A percentile compares a stretch with the other conserved stretches of the same genome.
Conservation (phyloP, 192 early-diverging fungal genomes). For the Backusella australiensis region DNA sequence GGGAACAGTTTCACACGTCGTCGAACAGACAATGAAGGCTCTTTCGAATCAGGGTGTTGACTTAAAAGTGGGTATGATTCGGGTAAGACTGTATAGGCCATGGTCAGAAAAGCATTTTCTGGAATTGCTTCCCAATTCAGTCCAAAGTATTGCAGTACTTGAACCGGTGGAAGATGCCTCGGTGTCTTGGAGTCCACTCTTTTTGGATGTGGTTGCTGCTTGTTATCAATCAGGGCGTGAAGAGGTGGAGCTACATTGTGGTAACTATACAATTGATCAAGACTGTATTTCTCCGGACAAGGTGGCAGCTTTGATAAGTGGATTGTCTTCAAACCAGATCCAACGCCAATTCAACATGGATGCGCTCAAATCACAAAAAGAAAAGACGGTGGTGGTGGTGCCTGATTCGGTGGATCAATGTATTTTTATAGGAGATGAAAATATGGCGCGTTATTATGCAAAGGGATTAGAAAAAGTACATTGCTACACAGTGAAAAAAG, state of each 20-base stretch:
- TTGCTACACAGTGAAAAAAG: not conserved
- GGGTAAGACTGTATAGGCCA: conserved; percentile 75
- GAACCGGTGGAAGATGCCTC: conserved; percentile 58
- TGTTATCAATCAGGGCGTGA: conserved; percentile 45
- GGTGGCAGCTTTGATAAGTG: conserved; percentile 7
- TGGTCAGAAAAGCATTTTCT: conserved; percentile 59
- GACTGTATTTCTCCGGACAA: conserved; percentile 16
- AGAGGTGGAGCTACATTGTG: conserved; percentile 41
- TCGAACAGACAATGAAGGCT: conserved; percentile 39
- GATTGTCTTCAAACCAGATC: not conserved
- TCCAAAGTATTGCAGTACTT: conserved; percentile 58
- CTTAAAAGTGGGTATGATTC: conserved; percentile 65
- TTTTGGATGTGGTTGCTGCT: conserved; percentile 77
- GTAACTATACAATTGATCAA: conserved; percentile 38
- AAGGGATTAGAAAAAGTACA: not conserved
- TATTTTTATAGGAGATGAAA: not conserved
- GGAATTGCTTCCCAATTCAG: conserved; percentile 57
- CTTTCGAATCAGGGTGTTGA: conserved; percentile 13
- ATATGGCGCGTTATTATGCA: not conserved
- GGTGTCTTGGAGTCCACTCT: conserved; percentile 73
- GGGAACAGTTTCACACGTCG: conserved; percentile 53
- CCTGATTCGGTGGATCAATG: not conserved
- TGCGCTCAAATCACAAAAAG: not conserved
- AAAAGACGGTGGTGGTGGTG: not conserved
- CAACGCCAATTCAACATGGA: conserved; percentile 24